Conservation (phyloP, 345 rosid species). For the Citrus glauca region DNA sequence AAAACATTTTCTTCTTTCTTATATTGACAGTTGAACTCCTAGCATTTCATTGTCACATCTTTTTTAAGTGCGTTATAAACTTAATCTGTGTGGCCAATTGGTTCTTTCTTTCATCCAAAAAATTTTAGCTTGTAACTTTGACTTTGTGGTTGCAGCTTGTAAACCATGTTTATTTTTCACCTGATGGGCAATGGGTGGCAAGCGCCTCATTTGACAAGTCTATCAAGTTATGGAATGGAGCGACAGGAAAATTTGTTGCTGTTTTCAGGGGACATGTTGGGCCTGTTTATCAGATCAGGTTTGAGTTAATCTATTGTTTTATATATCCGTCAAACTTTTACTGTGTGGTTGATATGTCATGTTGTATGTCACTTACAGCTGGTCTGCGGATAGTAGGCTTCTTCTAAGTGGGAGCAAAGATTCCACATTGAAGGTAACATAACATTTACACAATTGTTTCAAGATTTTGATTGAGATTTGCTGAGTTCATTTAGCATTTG, state of each 20-base stretch:
- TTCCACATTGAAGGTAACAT: conserved; percentile 82
- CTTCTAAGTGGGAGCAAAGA: conserved; percentile 97
- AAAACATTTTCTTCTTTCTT: background rate
- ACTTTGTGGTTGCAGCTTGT: conserved; percentile 62
- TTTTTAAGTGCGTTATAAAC: background rate
- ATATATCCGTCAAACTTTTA: background rate
- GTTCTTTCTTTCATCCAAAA: background rate
- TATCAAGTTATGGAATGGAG: conserved; percentile 89
- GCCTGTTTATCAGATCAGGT: conserved; percentile 92
- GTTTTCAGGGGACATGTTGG: conserved; percentile 91
- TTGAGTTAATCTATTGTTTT: conserved; percentile 14
- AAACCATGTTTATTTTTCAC: conserved; percentile 93
- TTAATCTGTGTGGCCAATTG: background rate
- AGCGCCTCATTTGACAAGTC: conserved; percentile 97
- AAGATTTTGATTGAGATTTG: background rate
- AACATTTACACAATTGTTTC: background rate
- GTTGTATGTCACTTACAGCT: conserved; percentile 41
- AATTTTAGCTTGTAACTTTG: background rate
- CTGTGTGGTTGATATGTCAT: conserved; percentile 5
- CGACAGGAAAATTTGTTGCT: conserved; percentile 80
- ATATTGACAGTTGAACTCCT: no score
- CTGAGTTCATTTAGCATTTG: background rate
- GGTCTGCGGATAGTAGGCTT: conserved; percentile 98
- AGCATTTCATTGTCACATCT: background rate
- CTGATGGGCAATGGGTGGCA: conserved; percentile 94